phyloP scores from a whole-genome alignment of 2,329 filamentous ascomycete genomes.

The Metarhizium brunneum region DNA sequence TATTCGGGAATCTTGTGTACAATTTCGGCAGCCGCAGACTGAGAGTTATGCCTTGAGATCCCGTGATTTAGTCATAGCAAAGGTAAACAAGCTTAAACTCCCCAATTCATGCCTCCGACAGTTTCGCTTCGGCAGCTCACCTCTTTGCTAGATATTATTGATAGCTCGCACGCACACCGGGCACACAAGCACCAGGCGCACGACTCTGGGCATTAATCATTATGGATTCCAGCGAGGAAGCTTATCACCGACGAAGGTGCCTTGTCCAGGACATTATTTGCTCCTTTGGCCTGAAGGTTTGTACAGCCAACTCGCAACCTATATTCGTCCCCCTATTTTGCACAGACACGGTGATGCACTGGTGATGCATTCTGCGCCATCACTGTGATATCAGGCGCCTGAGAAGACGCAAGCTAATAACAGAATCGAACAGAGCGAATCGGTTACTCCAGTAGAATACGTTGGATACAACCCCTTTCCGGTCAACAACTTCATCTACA shows the following conservation, averaged over 20 bases:
- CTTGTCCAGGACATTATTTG: background rate
- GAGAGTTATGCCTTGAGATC: no score
- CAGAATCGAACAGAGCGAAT: background rate
- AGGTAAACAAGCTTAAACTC: no score
- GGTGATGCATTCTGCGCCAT: no score
- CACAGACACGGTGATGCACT: background rate
- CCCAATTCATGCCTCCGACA: no score
- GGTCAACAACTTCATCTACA: constrained; percentile 14
- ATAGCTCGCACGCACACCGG: background rate
- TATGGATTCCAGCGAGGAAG: background rate
- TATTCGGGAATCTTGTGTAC: no score
- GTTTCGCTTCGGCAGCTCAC: no score
- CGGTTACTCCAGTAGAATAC: background rate
- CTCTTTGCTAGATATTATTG: background rate
- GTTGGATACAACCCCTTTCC: background rate
- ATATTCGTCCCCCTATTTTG: background rate
- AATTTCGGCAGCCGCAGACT: no score
- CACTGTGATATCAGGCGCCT: no score
- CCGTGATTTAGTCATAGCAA: no score
- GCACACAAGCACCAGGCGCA: background rate
- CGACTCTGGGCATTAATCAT: background rate
- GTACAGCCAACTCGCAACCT: background rate
- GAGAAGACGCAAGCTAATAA: background rate
- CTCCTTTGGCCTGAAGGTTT: background rate
- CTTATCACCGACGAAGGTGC: background rate